Conservation (phyloP, 768 basidiomycete species). For the Rossbeevera mucosa region DNA sequence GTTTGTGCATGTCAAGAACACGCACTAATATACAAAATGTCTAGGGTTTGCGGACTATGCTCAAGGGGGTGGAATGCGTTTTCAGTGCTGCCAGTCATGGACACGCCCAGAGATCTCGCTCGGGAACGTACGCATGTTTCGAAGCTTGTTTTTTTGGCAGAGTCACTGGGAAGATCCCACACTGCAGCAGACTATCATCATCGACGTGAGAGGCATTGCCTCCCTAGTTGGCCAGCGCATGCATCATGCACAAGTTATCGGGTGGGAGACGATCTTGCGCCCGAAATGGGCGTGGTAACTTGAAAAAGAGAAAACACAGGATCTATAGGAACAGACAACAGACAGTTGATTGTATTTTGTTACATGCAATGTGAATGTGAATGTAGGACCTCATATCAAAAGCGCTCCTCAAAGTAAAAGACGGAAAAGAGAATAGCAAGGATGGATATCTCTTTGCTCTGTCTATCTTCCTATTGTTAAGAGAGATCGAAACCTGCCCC, state of each 20-base stretch:
- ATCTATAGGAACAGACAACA: slow-evolving; percentile 15
- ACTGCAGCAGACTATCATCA: slow-evolving; percentile 49
- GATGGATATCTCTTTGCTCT: too few species aligned
- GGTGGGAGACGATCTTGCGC: slow-evolving; percentile 53
- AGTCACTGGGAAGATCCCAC: slow-evolving; percentile 36
- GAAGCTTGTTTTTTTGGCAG: slow-evolving; percentile 45
- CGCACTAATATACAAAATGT: slow-evolving; percentile 71
- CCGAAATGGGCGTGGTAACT: slow-evolving; percentile 48
- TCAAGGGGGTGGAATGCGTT: slow-evolving; percentile 28
- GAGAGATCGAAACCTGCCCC: slow-evolving; percentile 94
- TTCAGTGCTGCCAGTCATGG: slow-evolving; percentile 61
- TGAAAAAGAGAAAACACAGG: not conserved
- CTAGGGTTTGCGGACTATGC: slow-evolving; percentile 60
- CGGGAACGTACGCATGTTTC: slow-evolving; percentile 71
- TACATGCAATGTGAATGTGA: slow-evolving; percentile 6
- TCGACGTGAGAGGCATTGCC: slow-evolving; percentile 83
- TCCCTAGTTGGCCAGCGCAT: slow-evolving; percentile 60
- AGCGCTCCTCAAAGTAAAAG: not conserved
- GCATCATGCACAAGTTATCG: slow-evolving; percentile 67
- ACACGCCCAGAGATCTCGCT: slow-evolving; percentile 74
- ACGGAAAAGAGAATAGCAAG: too few species aligned
- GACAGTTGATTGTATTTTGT: not conserved
- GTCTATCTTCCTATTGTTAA: slow-evolving; percentile 34
- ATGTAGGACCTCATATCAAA: not conserved
- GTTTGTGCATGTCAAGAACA: slow-evolving; percentile 62